phyloP scores from a whole-genome alignment of 164 flowering plant genomes.

The Tinospora cordifolia region DNA sequence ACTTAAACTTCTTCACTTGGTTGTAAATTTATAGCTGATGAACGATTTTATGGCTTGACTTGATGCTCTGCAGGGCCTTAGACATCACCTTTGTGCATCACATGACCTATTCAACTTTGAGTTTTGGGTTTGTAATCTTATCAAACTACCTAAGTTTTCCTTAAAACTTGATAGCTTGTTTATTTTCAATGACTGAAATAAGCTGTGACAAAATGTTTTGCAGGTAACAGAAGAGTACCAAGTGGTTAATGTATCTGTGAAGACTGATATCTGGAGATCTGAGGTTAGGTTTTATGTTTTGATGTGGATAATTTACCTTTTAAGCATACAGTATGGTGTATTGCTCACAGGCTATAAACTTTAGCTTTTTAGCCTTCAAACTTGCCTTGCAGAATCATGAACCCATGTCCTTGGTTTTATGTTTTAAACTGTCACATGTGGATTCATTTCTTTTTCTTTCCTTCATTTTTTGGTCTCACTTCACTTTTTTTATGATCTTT shows the following conservation, averaged over 20 bases:
- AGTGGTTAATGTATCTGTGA: conserved; percentile 83
- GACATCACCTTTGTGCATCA: conserved; percentile 60
- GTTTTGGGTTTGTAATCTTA: conserved; percentile 78
- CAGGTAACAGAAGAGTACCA: conserved; percentile 86
- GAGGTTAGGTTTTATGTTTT: conserved; percentile 47
- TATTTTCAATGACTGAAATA: conserved; percentile 1
- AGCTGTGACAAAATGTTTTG: conserved; percentile 18
- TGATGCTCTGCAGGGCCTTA: conserved; percentile 60
- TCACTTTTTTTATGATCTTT: neutral
- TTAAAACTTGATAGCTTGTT: conserved; percentile 12
- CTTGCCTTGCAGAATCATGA: no score
- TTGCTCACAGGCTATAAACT: no score
- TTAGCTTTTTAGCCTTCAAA: no score
- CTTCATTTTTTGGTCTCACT: neutral
- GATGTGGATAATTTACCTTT: neutral
- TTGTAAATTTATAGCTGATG: neutral
- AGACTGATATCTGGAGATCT: conserved; percentile 49
- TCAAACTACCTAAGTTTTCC: conserved; percentile 14
- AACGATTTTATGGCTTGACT: neutral
- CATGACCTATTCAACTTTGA: conserved; percentile 93
- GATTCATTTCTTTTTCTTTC: neutral
- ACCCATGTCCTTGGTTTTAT: neutral
- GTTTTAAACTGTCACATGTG: neutral
- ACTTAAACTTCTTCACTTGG: neutral
- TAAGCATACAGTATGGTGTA: no score